Conservation (phyloP, 2,329 filamentous ascomycete genomes). For the Pseudogymnoascus sp. region DNA sequence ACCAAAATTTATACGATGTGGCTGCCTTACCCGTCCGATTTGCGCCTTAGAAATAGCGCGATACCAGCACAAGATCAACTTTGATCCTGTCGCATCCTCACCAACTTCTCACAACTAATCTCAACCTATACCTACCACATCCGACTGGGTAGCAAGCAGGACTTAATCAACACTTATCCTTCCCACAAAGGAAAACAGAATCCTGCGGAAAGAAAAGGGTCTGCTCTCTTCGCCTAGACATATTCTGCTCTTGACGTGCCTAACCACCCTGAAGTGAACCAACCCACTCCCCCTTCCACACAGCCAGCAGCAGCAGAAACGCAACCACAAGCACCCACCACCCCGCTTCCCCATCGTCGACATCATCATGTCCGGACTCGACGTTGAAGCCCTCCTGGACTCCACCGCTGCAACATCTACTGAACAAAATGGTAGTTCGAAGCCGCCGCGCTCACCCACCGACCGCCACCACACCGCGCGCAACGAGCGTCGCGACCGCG, state of each 20-base stretch:
- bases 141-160: neutral
- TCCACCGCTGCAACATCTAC: slow-evolving; percentile 56
- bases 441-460: slow-evolving; percentile 39
- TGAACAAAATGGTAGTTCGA: slow-evolving; percentile 31
- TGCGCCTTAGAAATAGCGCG: neutral
- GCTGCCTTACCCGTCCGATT: neutral
- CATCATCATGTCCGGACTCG: slow-evolving; percentile 56
- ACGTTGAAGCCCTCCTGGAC: slow-evolving; percentile 87
- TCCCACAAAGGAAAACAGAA: neutral
- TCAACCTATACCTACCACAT: neutral
- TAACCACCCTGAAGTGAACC: slow-evolving; percentile 8
- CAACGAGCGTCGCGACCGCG: slow-evolving; percentile 43
- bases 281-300: slow-evolving; percentile 12
- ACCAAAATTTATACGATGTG: neutral
- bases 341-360: slow-evolving; percentile 6
- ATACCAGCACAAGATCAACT: neutral
- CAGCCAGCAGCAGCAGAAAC: neutral
- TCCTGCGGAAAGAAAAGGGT: slow-evolving; percentile 3
- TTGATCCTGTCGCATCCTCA: neutral
- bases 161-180: neutral
- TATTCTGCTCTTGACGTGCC: neutral
- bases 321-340: slow-evolving; percentile 1
- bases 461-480: slow-evolving; percentile 47
- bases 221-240: slow-evolving; percentile 8
- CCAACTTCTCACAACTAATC: neutral